Base-by-base conservation (phyloP, 2,329 filamentous ascomycete genomes). In the Daldinia eschscholtzii region DNA sequence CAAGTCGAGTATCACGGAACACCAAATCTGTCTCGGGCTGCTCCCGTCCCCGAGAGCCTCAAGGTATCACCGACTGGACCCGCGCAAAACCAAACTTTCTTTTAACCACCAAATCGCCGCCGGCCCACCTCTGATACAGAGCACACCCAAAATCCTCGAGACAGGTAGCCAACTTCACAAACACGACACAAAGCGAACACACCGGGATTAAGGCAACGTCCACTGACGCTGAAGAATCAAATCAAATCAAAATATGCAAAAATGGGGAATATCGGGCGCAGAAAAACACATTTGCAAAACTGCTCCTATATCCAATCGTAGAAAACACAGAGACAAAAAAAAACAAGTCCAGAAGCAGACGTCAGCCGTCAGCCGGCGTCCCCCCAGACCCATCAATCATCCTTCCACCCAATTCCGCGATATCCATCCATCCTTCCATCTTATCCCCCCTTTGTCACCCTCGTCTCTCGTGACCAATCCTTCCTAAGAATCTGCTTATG, bases 281-380 rank as follows among this genome's bases (percentile, higher is more conserved):
- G 60, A 53, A 46, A 64, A 58, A 60, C 30, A 64, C 52, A 39
- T 67, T 67, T 50, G 57, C 57, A 64, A 58, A 61, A 57, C 62
- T 60, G 64, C 60, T 61, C 60, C 67, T 67, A 70, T 63, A 66
- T 70, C 67, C 67, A 70, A 70, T 55, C 57, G 44, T 55, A 39
- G 52, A 35, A 37, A 35, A 35, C 10, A 15, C 41, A 42, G 2
- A 18, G 26, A 52, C 46, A 52, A 26, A 33, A 46, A 56, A 64
- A 56, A 50, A 37, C 42, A 57, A 55, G 10, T 42, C 26, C 50
- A 66, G 55, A 65, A 65, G 62, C 53, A 55, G 61, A 67, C 56
- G 18, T 60, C 57, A 37, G 50, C 59, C 63, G 48, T 20, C 37
- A 37, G 50, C 59, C 63, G 48, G 15, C 37, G 26, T 41, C 59